Percentiles rank a stretch among this genome's conserved stretches.
phyloP scores from a whole-genome alignment of 1,284 basidiomycete genomes.

The Apiotrichum akiyoshidainum region DNA sequence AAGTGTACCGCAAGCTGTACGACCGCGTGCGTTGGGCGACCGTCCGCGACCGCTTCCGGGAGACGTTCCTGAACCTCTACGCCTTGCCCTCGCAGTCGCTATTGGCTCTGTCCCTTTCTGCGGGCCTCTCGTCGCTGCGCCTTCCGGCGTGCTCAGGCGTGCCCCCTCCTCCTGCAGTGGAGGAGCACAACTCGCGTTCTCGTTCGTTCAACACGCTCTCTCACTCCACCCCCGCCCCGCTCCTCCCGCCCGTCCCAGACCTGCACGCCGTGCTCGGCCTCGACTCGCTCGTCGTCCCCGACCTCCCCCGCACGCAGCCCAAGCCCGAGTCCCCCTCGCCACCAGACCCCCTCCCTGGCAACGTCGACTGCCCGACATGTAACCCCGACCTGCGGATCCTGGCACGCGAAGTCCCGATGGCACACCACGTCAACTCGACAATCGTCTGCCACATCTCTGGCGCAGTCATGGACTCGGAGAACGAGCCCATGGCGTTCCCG shows the following conservation, averaged over 20 bases:
- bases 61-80: slow-evolving; percentile 79
- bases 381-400: slow-evolving; percentile 70
- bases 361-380: slow-evolving; percentile 89
- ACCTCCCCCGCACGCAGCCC: not conserved
- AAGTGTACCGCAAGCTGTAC: slow-evolving; percentile 62
- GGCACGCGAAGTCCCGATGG: slow-evolving; percentile 81
- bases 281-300: slow-evolving; percentile 8
- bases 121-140: slow-evolving; percentile 81
- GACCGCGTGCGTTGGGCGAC: slow-evolving; percentile 69
- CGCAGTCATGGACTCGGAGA: slow-evolving; percentile 90
- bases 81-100: slow-evolving; percentile 80
- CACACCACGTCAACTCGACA: slow-evolving; percentile 91
- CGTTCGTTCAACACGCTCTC: slow-evolving; percentile 32
- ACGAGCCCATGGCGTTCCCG: slow-evolving; percentile 86
- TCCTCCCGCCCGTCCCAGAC: slow-evolving; percentile 14
- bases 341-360: slow-evolving; percentile 55
- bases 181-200: slow-evolving; percentile 24
- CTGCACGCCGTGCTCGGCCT: slow-evolving; percentile 10
- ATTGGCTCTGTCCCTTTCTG: slow-evolving; percentile 78
- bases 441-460: slow-evolving; percentile 89
- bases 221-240: slow-evolving; percentile 8
- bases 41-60: slow-evolving; percentile 72
- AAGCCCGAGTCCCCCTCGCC: slow-evolving; percentile 2
- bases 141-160: slow-evolving; percentile 63
- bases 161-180: slow-evolving; percentile 1